phyloP scores from a whole-genome alignment of 306 rosid genomes.

The Quercus dentata region DNA sequence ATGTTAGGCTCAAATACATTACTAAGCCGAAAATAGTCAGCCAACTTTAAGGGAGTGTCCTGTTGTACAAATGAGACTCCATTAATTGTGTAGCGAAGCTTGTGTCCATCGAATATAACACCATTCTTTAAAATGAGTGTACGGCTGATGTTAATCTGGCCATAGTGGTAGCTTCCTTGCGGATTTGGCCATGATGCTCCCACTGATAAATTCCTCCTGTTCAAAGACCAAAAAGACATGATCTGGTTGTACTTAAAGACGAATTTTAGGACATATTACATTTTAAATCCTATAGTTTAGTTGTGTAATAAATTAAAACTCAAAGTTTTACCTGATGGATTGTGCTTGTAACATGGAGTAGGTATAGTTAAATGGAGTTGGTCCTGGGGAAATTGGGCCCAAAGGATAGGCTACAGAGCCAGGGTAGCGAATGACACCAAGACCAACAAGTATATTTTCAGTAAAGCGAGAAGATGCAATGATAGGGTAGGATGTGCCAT shows the following conservation, averaged over 20 bases:
- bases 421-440: not conserved
- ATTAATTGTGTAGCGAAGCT: not conserved
- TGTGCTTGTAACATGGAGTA: not conserved
- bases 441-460: not conserved
- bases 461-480: slow-evolving; percentile 2
- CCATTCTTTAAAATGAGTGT: not conserved
- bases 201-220: not conserved
- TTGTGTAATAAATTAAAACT: no score
- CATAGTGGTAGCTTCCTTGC: not conserved
- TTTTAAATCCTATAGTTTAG: no score
- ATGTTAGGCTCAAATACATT: not conserved
- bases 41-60: slow-evolving; percentile 3
- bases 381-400: slow-evolving; percentile 5
- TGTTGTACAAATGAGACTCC: slow-evolving; percentile 1
- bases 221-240: no score
- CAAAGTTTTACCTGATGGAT: not conserved
- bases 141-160: not conserved
- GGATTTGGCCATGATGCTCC: not conserved
- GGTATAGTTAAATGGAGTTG: not conserved
- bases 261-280: no score
- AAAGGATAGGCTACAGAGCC: not conserved
- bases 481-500: not conserved
- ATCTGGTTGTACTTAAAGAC: no score
- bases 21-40: not conserved
- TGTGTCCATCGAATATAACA: not conserved